These are phyloP conservation scores for Volvox carteri DNA, from an alignment of 163 green algal genomes.

Conservation along the genomic window DNA sequence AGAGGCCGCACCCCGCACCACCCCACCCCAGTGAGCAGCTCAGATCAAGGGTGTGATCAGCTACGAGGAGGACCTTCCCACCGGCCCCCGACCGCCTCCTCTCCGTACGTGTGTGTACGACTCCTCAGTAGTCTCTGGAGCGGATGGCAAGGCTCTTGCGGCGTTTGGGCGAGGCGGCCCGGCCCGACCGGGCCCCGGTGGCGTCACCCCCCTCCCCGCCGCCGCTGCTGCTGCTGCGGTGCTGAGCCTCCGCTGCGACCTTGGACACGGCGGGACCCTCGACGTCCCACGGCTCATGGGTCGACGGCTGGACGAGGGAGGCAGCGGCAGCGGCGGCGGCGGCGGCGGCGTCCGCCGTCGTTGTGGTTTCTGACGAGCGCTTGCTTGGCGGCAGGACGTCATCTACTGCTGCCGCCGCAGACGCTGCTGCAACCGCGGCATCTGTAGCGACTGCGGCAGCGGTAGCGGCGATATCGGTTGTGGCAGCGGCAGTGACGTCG, in stretches of 20 bases:
- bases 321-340: background rate
- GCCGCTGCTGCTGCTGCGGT: background rate
- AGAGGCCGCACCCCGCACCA: no score
- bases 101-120: no score
- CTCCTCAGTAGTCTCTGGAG: background rate
- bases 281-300: background rate
- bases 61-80: no score
- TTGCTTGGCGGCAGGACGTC: background rate
- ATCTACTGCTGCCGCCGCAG: background rate
- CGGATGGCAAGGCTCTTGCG: conserved; percentile 36
- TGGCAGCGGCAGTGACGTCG: background rate
- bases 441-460: background rate
- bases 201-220: background rate
- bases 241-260: background rate
- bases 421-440: background rate
- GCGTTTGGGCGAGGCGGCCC: conserved; percentile 23
- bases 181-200: background rate
- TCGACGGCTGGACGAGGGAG: background rate
- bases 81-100: no score
- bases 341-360: background rate
- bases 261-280: no score
- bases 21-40: no score
- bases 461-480: background rate
- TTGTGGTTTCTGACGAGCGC: background rate
- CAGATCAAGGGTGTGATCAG: no score